Evolutionary conservation across 2,329 filamentous ascomycete genomes (phyloP).

Genomic region (Leptographium galeiforme): DNA sequence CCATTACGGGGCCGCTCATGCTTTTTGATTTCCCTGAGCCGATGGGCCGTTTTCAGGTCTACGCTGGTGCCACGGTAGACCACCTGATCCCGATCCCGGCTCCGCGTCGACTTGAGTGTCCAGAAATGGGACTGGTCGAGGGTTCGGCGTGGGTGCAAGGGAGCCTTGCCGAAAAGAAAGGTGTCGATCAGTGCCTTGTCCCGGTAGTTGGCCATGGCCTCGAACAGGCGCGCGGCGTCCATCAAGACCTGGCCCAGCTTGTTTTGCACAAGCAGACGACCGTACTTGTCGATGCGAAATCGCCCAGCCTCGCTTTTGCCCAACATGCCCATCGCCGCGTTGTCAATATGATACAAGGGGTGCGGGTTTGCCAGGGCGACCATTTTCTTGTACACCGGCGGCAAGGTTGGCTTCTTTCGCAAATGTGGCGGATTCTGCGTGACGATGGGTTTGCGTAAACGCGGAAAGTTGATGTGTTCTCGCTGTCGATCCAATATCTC

Average conservation of each 20-base stretch:
- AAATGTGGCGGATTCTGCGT: not conserved
- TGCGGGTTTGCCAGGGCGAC: not conserved
- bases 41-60: not conserved
- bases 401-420: not conserved
- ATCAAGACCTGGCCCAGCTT: conserved; percentile 15
- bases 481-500: conserved; percentile 1
- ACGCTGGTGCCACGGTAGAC: conserved; percentile 24
- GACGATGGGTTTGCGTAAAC: no score
- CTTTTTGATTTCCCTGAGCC: not conserved
- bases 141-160: conserved; percentile 29
- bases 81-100: conserved; percentile 28
- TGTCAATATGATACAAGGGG: not conserved
- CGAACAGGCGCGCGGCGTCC: conserved; percentile 20
- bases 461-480: not conserved
- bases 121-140: conserved; percentile 32
- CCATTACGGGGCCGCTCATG: not conserved
- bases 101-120: conserved; percentile 24
- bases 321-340: not conserved
- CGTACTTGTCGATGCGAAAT: not conserved
- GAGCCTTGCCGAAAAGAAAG: conserved; percentile 20
- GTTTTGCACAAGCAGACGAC: not conserved
- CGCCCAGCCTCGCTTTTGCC: not conserved
- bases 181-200: conserved; percentile 21
- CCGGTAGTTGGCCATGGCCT: conserved; percentile 21
- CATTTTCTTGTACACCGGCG: no score